A percentile compares a stretch with the other conserved stretches of the same genome.
Conservation (phyloP, 1,284 basidiomycete genomes). For the Sanghuangporus sanghuang region DNA sequence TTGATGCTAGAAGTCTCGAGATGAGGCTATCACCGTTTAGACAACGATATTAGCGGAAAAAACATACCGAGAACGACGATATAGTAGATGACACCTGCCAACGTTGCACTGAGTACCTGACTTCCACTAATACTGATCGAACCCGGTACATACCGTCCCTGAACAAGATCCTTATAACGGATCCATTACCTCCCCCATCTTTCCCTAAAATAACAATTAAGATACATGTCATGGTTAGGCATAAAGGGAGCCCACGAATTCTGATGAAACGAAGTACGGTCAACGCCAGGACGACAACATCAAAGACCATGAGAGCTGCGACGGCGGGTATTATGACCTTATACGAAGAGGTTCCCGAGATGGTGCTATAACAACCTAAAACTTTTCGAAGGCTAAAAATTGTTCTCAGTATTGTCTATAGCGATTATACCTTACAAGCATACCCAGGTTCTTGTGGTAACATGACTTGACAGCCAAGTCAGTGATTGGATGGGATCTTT, state of each 20-base stretch:
- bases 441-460: not conserved
- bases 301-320: slow-evolving; percentile 11
- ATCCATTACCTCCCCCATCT: slow-evolving; percentile 5
- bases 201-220: not conserved
- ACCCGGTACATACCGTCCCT: slow-evolving; percentile 3
- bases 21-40: too few relatives aligned
- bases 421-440: not conserved
- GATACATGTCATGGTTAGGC: not conserved
- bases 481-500: not conserved
- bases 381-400: not conserved
- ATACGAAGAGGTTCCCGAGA: not conserved
- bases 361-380: not conserved
- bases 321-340: slow-evolving; percentile 11
- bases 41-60: not conserved
- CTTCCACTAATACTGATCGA: not conserved
- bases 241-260: not conserved
- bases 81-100: slow-evolving; percentile 11
- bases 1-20: slow-evolving; percentile 3
- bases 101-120: not conserved
- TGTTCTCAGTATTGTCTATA: not conserved
- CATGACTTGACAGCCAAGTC: not conserved
- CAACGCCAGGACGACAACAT: slow-evolving; percentile 1
- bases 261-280: slow-evolving; percentile 2
- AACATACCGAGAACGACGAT: slow-evolving; percentile 5
- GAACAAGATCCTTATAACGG: slow-evolving; percentile 6